Base-by-base conservation (phyloP, 441 rosid genomes). In the Populus hybrid region DNA sequence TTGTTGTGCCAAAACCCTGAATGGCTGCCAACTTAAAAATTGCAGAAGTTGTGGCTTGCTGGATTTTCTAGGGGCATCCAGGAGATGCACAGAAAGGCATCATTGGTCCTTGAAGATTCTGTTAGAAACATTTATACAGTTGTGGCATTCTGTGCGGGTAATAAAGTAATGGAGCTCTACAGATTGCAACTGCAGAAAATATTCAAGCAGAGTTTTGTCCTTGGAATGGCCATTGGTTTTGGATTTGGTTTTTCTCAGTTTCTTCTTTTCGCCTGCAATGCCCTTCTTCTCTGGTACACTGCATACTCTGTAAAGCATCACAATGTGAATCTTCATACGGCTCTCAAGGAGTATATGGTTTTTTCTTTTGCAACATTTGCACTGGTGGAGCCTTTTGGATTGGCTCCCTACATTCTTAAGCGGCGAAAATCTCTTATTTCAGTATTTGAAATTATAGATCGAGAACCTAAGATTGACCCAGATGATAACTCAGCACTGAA, bases 21-120 rank as follows among this genome's bases (percentile, higher is more conserved):
- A 76, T 70, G 42, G 20, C 59, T 50, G 18, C 5, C 76, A 35
- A 66, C 21, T 84, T 73, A 32, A 69, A 76, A 73, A 63, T 80
- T 91, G 86, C 94, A 96, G 99, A 96, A 96, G 86, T 78, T 94
- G 84, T 96, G 99, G 99, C 98, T 96, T 72, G 98, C 95, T 82
- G 99, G 99, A 81, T 96, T 96, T 84, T 96, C 99, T 6, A 89
- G 90, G 84, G 99, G 99, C 74, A 96, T 96, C 78, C 99, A 94
- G 86, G 98, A 94, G 90, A 94, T 96, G 99, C 99, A 96, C 82
- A 84, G 98, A 85, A 94, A 94, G 89, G 99, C 99, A 78, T 96
- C 98, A 70, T 87, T 96, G 83, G 99, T 96, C 83, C 98, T 96
- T 64, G 98, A 94, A 85, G 98, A 96, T 86, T 94, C 99, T 73